These are phyloP conservation scores for Geotrichum klebahnii DNA, from an alignment of 1,139 yeast genomes.

Conservation along the genomic window DNA sequence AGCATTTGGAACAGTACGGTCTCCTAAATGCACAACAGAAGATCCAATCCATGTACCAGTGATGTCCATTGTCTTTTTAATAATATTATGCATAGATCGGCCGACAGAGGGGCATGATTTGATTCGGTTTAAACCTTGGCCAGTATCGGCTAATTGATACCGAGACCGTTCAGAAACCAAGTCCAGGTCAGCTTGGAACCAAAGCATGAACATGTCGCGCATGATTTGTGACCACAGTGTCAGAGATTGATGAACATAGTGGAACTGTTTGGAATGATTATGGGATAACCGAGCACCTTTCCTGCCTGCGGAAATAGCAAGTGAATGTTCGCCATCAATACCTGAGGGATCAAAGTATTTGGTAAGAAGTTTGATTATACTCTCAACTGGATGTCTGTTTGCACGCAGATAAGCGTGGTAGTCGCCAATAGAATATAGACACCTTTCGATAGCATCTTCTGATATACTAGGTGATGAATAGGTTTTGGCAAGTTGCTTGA, in stretches of 20 bases:
- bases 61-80: slow-evolving; percentile 55
- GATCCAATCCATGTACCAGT: slow-evolving; percentile 72
- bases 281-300: slow-evolving; percentile 67
- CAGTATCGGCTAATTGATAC: slow-evolving; percentile 61
- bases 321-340: slow-evolving; percentile 42
- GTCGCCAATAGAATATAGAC: slow-evolving; percentile 68
- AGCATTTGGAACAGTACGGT: slow-evolving; percentile 75
- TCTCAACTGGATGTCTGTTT: slow-evolving; percentile 58
- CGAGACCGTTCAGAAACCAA: slow-evolving; percentile 44
- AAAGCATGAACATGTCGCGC: slow-evolving; percentile 65
- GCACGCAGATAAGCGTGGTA: slow-evolving; percentile 64
- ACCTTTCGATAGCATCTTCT: slow-evolving; percentile 57
- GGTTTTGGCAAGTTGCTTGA: slow-evolving; percentile 51
- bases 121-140: slow-evolving; percentile 71
- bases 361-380: slow-evolving; percentile 54
- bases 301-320: slow-evolving; percentile 60
- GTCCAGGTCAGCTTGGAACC: slow-evolving; percentile 71
- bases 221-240: slow-evolving; percentile 71
- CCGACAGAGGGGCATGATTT: slow-evolving; percentile 64
- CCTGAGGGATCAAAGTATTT: slow-evolving; percentile 44
- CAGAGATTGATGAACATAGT: slow-evolving; percentile 65
- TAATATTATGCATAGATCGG: slow-evolving; percentile 62
- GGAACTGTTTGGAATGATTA: slow-evolving; percentile 61
- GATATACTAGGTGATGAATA: slow-evolving; percentile 36
- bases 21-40: slow-evolving; percentile 71